phyloP scores from a whole-genome alignment of 805 yeast genomes.

The Candida quercuum region DNA sequence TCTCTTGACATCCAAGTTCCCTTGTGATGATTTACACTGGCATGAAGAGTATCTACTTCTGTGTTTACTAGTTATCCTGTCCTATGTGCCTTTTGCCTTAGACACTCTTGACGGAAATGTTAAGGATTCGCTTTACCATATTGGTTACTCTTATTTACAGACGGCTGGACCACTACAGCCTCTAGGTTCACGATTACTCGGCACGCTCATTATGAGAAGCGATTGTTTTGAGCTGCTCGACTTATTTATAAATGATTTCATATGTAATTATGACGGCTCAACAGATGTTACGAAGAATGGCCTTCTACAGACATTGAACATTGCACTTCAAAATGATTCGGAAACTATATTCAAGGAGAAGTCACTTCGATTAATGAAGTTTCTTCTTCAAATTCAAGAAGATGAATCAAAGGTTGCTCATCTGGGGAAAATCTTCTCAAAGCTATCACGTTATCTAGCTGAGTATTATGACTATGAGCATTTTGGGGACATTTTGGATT shows the following conservation, averaged over 20 bases:
- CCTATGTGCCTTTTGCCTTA: slow-evolving; percentile 71
- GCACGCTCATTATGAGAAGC: slow-evolving; percentile 26
- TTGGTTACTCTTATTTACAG: slow-evolving; percentile 29
- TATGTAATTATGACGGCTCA: slow-evolving; percentile 11
- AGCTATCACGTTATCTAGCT: slow-evolving; percentile 14
- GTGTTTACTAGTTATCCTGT: slow-evolving; percentile 68
- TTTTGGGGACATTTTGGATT: slow-evolving; percentile 45
- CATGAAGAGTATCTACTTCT: slow-evolving; percentile 44
- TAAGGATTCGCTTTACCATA: slow-evolving; percentile 29
- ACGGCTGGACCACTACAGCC: slow-evolving; percentile 38
- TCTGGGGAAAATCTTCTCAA: slow-evolving; percentile 20
- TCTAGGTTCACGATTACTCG: slow-evolving; percentile 25
- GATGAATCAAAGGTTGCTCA: slow-evolving; percentile 10
- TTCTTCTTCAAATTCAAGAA: neutral
- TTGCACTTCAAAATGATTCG: slow-evolving; percentile 18
- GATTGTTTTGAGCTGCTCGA: slow-evolving; percentile 12
- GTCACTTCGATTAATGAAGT: neutral
- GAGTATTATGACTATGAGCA: slow-evolving; percentile 11
- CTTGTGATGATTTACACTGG: slow-evolving; percentile 33
- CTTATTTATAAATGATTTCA: slow-evolving; percentile 11
- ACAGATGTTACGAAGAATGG: slow-evolving; percentile 10
- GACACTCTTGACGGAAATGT: slow-evolving; percentile 28
- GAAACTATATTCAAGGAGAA: slow-evolving; percentile 1
- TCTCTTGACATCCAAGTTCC: slow-evolving; percentile 25
- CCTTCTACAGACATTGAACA: slow-evolving; percentile 13